Conservation (phyloP, 1,284 basidiomycete species). For the Rhodotorula sp. region DNA sequence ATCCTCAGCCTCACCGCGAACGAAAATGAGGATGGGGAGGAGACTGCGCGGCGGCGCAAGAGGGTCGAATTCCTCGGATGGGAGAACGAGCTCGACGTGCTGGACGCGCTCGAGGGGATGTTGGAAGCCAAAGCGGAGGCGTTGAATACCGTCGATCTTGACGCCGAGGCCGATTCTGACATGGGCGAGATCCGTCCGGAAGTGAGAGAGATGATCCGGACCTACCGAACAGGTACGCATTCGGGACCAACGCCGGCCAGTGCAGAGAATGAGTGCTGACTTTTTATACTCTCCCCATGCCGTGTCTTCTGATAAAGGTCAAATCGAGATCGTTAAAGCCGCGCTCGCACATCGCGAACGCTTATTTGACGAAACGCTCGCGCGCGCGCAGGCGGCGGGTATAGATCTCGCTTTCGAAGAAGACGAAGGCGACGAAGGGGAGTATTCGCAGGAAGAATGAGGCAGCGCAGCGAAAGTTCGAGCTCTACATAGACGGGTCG, state of each 20-base stretch:
- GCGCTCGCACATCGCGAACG: slow-evolving; percentile 18
- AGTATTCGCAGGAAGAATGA: neutral
- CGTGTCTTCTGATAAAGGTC: no score
- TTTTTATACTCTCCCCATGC: no score
- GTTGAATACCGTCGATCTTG: slow-evolving; percentile 1
- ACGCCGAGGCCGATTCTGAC: neutral
- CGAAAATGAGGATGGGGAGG: neutral
- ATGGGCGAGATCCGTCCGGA: slow-evolving; percentile 9
- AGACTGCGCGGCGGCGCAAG: slow-evolving; percentile 48
- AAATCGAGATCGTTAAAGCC: slow-evolving; percentile 31
- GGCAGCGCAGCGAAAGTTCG: no score
- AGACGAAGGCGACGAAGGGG: neutral
- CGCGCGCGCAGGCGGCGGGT: slow-evolving; percentile 32
- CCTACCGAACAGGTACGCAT: slow-evolving; percentile 36
- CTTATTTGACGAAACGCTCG: slow-evolving; percentile 22
- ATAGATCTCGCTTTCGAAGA: slow-evolving; percentile 40
- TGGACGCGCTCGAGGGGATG: slow-evolving; percentile 51
- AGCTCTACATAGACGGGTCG: no score
- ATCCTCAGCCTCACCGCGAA: neutral
- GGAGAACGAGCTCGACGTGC: slow-evolving; percentile 42
- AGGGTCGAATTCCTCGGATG: slow-evolving; percentile 49
- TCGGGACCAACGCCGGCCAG: neutral
- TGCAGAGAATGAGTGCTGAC: neutral
- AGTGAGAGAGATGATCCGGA: slow-evolving; percentile 31
- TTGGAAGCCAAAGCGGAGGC: slow-evolving; percentile 35